phyloP scores from a whole-genome alignment of 768 basidiomycete species.

The Daedaleopsis nitida region DNA sequence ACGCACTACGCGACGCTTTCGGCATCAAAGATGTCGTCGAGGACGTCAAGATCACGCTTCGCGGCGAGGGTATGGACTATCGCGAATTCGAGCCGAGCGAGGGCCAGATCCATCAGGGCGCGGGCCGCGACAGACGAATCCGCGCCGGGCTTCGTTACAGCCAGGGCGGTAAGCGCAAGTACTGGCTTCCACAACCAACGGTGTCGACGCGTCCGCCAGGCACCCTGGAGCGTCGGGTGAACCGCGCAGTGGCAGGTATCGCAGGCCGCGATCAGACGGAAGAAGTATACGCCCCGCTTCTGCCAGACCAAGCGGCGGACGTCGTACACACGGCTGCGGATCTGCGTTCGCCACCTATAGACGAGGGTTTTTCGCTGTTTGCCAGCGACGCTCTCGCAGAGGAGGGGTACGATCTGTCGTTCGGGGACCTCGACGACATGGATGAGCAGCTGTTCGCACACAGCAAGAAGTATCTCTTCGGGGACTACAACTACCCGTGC shows the following conservation, averaged over 20 bases:
- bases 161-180: conserved; percentile 89
- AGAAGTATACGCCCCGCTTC: conserved; percentile 75
- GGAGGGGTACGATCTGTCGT: conserved; percentile 63
- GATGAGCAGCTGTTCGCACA: conserved; percentile 80
- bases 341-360: conserved; percentile 36
- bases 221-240: conserved; percentile 43
- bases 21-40: conserved; percentile 85
- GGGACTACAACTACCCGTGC: conserved; percentile 88
- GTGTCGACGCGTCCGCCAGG: conserved; percentile 41
- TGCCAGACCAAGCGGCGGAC: conserved; percentile 60
- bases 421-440: conserved; percentile 64
- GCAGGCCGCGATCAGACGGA: conserved; percentile 46
- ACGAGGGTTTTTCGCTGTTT: conserved; percentile 22
- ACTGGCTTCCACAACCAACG: conserved; percentile 85
- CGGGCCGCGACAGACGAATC: conserved; percentile 83
- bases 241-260: conserved; percentile 42
- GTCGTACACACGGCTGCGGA: conserved; percentile 69
- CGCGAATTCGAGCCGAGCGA: conserved; percentile 96
- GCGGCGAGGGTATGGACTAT: conserved; percentile 92
- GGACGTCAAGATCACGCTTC: conserved; percentile 80
- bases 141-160: conserved; percentile 90
- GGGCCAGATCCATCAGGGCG: conserved; percentile 88
- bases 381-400: conserved; percentile 27
- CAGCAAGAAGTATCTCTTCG: conserved; percentile 80
- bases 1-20: conserved; percentile 88